Percentiles rank a stretch among this genome's conserved stretches.
phyloP scores from a whole-genome alignment of 192 early-diverging fungal species.

The Chytriomyces confervae region DNA sequence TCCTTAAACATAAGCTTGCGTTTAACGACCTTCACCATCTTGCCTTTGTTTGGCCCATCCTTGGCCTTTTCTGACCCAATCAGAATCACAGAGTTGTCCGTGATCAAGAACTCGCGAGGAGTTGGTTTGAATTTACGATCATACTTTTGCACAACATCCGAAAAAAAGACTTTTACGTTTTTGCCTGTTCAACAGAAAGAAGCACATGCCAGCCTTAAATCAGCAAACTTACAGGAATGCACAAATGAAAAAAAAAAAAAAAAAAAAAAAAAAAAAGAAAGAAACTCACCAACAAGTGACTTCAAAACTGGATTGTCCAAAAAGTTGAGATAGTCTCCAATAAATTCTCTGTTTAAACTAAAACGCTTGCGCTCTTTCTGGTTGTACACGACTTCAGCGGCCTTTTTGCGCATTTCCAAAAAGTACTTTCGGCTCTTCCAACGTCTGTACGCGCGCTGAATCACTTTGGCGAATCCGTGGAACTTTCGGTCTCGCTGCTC shows the following conservation, averaged over 20 bases:
- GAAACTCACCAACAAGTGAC: constrained; percentile 54
- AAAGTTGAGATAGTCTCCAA: constrained; percentile 86
- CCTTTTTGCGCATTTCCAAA: constrained; percentile 91
- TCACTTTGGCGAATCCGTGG: constrained; percentile 92
- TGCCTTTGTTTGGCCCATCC: constrained; percentile 64
- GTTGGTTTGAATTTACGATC: constrained; percentile 65
- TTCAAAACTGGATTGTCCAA: constrained; percentile 65
- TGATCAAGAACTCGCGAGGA: constrained; percentile 55
- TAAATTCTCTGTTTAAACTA: constrained; percentile 84
- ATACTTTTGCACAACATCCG: constrained; percentile 59
- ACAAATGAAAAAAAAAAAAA: not conserved
- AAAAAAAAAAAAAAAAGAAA: not conserved
- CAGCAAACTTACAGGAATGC: not conserved
- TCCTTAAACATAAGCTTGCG: constrained; percentile 54
- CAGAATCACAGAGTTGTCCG: constrained; percentile 55
- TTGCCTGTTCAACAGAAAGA: constrained; percentile 45
- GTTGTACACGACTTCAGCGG: constrained; percentile 84
- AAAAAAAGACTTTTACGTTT: constrained; percentile 60
- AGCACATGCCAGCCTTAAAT: not conserved
- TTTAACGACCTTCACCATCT: constrained; percentile 65
- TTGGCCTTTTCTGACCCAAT: constrained; percentile 64
- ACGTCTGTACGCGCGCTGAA: constrained; percentile 87
- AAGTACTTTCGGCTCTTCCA: constrained; percentile 91
- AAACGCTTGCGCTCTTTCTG: constrained; percentile 93
- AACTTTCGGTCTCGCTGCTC: constrained; percentile 93